A percentile compares a stretch with the other conserved stretches of the same genome.
These are phyloP conservation scores for Trichoderma virens DNA, from an alignment of 495 filamentous ascomycete species.

Conservation along the genomic window DNA sequence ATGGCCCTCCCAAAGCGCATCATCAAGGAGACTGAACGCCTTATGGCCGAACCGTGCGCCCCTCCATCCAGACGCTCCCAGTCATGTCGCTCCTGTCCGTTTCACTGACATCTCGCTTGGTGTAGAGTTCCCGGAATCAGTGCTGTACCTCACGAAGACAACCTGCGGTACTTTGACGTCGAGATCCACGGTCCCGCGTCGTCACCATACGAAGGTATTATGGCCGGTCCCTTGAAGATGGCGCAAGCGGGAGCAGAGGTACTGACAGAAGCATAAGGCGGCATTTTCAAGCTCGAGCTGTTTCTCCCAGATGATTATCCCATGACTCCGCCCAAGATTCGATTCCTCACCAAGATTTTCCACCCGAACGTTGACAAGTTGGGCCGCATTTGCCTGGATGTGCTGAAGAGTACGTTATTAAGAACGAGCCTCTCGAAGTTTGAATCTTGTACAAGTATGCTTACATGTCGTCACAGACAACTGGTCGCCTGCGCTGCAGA, in stretches of 20 bases:
- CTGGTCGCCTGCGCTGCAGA: constrained; percentile 97
- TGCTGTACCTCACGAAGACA: constrained; percentile 96
- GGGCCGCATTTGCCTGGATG: constrained; percentile 93
- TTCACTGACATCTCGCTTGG: constrained; percentile 13
- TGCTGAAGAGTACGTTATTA: constrained; percentile 71
- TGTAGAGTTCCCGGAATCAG: constrained; percentile 90
- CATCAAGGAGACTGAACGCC: constrained; percentile 94
- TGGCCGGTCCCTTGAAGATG: background rate
- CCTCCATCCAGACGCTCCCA: constrained; percentile 6
- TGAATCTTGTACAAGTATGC: background rate
- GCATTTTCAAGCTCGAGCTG: constrained; percentile 93
- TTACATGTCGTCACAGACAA: constrained; percentile 55
- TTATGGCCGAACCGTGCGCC: constrained; percentile 91
- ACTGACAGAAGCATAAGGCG: constrained; percentile 46
- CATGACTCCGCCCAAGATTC: constrained; percentile 97
- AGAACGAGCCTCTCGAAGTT: background rate
- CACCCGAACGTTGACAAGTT: constrained; percentile 98
- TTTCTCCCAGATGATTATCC: constrained; percentile 99
- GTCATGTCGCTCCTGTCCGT: background rate
- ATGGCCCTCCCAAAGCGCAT: constrained; percentile 93
- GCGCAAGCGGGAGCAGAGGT: background rate
- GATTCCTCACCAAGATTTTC: constrained; percentile 98
- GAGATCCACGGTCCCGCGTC: constrained; percentile 90
- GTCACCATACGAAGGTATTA: constrained; percentile 83
- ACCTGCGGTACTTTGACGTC: constrained; percentile 96